Evolutionary conservation across 768 basidiomycete genomes (phyloP).

Genomic region (Chalciporus chontae): DNA sequence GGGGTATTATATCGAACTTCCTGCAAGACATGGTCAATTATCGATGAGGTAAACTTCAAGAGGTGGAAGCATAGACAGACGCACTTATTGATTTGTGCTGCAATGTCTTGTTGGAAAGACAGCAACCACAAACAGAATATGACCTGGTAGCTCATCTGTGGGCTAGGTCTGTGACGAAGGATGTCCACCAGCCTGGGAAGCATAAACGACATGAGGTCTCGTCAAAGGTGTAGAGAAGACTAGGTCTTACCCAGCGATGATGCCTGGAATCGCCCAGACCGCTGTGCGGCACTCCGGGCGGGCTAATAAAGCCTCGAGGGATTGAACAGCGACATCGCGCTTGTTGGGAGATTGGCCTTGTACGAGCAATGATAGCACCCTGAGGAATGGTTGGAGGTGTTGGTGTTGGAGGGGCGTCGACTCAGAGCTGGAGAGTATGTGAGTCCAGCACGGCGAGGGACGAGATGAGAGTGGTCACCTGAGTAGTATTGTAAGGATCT

Average conservation of each 20-base stretch:
- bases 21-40: slow-evolving; percentile 35
- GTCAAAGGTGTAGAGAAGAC: not conserved
- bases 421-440: slow-evolving; percentile 41
- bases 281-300: slow-evolving; percentile 76
- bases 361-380: slow-evolving; percentile 55
- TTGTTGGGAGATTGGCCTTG: slow-evolving; percentile 60
- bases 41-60: not conserved
- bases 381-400: slow-evolving; percentile 59
- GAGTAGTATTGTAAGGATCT: slow-evolving; percentile 84
- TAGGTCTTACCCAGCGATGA: slow-evolving; percentile 59
- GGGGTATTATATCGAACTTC: slow-evolving; percentile 85
- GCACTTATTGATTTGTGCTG: slow-evolving; percentile 84
- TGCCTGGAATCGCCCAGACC: slow-evolving; percentile 72
- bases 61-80: not conserved
- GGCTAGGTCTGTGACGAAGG: slow-evolving; percentile 73
- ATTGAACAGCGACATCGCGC: slow-evolving; percentile 89
- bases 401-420: slow-evolving; percentile 44
- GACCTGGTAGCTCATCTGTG: slow-evolving; percentile 96
- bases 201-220: not conserved
- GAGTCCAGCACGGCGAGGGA: slow-evolving; percentile 1
- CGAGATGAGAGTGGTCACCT: slow-evolving; percentile 44
- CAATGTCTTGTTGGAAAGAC: slow-evolving; percentile 84
- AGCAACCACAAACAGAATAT: slow-evolving; percentile 92
- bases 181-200: slow-evolving; percentile 71
- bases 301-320: slow-evolving; percentile 79